These are phyloP conservation scores for Raphanus raphanistrum DNA, from an alignment of 345 rosid genomes.

Conservation along the genomic window DNA sequence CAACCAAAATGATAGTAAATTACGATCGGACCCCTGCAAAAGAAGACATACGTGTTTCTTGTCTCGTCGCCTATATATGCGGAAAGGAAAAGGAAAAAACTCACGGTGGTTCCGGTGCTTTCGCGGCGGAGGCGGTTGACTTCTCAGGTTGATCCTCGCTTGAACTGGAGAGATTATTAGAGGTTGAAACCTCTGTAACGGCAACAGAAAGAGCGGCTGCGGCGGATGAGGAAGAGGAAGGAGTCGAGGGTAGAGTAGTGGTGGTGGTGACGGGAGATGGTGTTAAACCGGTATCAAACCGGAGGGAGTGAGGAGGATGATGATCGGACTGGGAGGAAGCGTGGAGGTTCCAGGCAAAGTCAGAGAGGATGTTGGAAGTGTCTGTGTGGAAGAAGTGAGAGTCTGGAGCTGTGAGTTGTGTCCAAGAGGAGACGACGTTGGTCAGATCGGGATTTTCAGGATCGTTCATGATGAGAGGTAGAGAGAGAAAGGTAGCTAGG, in stretches of 20 bases:
- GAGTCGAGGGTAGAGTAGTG: not conserved
- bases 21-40: constrained; percentile 45
- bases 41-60: constrained; percentile 25
- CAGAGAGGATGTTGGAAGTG: constrained; percentile 54
- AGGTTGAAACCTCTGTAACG: constrained; percentile 48
- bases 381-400: constrained; percentile 57
- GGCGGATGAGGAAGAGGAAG: constrained; percentile 27
- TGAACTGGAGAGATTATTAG: constrained; percentile 71
- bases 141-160: constrained; percentile 81
- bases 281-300: not conserved
- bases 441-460: constrained; percentile 50
- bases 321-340: constrained; percentile 11
- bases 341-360: constrained; percentile 67
- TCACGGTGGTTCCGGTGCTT: constrained; percentile 83
- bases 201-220: not conserved
- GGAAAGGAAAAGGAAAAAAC: constrained; percentile 30
- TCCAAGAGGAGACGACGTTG: constrained; percentile 38
- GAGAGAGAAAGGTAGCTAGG: constrained; percentile 40
- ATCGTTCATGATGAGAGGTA: constrained; percentile 39
- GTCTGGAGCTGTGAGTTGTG: constrained; percentile 43
- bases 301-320: not conserved
- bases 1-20: constrained; percentile 25
- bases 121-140: constrained; percentile 52
- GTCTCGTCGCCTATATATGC: not conserved
- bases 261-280: not conserved